These are phyloP conservation scores for Aspergillus sp. DNA, from an alignment of 2,329 filamentous ascomycete species.

Conservation along the genomic window DNA sequence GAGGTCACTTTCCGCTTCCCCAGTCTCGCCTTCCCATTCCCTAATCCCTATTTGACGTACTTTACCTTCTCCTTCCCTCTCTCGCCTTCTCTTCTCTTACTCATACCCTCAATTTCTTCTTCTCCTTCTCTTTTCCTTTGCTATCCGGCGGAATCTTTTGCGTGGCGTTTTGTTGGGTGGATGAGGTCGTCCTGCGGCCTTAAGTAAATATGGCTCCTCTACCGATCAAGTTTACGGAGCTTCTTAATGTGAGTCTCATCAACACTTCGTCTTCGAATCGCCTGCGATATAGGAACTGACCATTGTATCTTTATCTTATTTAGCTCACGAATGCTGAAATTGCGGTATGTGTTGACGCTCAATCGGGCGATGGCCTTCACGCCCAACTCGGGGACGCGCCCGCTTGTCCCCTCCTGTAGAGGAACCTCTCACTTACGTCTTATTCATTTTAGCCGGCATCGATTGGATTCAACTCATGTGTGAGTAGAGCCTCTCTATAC, in stretches of 20 bases:
- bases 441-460: slow-evolving; percentile 58
- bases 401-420: neutral
- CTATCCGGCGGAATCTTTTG: slow-evolving; percentile 31
- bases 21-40: slow-evolving; percentile 26
- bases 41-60: slow-evolving; percentile 13
- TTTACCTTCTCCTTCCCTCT: slow-evolving; percentile 15
- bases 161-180: slow-evolving; percentile 44
- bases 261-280: slow-evolving; percentile 16
- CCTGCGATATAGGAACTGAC: slow-evolving; percentile 33
- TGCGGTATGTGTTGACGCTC: slow-evolving; percentile 49
- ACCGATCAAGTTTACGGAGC: slow-evolving; percentile 91
- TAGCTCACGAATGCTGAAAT: slow-evolving; percentile 58
- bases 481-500: slow-evolving; percentile 50
- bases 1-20: slow-evolving; percentile 43
- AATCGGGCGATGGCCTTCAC: slow-evolving; percentile 11
- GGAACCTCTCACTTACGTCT: slow-evolving; percentile 26
- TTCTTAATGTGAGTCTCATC: slow-evolving; percentile 68
- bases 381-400: slow-evolving; percentile 14
- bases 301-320: slow-evolving; percentile 24
- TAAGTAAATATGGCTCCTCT: slow-evolving; percentile 61
- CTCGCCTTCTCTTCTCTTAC: slow-evolving; percentile 20
- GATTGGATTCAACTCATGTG: slow-evolving; percentile 86
- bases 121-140: slow-evolving; percentile 23
- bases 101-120: slow-evolving; percentile 13
- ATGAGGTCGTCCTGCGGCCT: slow-evolving; percentile 47